Evolutionary conservation across 2,329 filamentous ascomycete species (phyloP).

Genomic region (Nemania bipapillata): DNA sequence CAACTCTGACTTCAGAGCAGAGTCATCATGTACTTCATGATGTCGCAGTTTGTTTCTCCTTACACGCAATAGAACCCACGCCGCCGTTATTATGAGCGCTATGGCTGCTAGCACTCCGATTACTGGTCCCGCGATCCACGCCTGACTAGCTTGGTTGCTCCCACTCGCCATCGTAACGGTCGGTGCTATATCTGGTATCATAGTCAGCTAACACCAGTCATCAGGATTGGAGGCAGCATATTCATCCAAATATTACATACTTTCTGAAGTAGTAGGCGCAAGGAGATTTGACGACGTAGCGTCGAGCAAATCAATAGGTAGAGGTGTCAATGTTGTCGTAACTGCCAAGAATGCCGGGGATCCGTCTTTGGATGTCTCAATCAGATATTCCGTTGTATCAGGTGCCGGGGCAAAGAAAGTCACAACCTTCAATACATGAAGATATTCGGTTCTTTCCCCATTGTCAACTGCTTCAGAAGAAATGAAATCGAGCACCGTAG

Average conservation of each 20-base stretch:
- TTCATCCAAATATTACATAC: not conserved
- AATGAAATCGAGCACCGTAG: not conserved
- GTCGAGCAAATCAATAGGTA: not conserved
- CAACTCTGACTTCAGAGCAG: constrained; percentile 20
- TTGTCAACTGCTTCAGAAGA: not conserved
- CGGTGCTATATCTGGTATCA: not conserved
- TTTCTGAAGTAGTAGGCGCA: not conserved
- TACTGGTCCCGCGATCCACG: constrained; percentile 22
- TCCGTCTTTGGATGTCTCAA: constrained; percentile 2
- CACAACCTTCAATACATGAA: not conserved
- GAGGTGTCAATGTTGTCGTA: constrained; percentile 5
- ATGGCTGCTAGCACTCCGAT: constrained; percentile 12
- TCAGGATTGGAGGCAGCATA: not conserved
- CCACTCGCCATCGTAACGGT: not conserved
- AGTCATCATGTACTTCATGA: constrained; percentile 23
- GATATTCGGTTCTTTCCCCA: constrained; percentile 6
- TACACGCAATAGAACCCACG: not conserved
- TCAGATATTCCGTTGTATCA: not conserved
- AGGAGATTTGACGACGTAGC: not conserved
- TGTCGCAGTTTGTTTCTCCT: not conserved
- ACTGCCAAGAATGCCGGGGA: constrained; percentile 3
- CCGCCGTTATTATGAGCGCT: not conserved
- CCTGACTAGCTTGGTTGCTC: not conserved
- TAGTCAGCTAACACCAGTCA: not conserved
- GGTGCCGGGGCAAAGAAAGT: not conserved